A percentile compares a stretch with the other conserved stretches of the same genome.
phyloP scores from a whole-genome alignment of 1,139 yeast genomes.

The Suzukiozyma palmioleophila region DNA sequence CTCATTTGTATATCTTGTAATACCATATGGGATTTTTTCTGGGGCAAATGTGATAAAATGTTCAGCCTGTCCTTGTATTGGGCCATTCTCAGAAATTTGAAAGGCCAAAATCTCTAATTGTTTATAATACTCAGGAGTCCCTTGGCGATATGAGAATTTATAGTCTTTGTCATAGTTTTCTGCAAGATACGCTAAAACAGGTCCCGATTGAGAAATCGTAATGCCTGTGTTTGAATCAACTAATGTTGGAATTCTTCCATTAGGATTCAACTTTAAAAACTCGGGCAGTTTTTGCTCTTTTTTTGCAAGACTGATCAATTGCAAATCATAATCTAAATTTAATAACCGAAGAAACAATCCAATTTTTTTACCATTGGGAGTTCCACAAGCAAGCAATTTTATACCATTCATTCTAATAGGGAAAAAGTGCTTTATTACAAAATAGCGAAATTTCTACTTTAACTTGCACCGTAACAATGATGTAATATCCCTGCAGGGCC shows the following conservation, averaged over 20 bases:
- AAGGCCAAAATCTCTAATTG: slow-evolving; percentile 4
- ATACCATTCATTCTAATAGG: slow-evolving; percentile 1
- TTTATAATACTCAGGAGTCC: slow-evolving; percentile 3
- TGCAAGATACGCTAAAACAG: slow-evolving; percentile 5
- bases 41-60: background rate
- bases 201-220: slow-evolving; percentile 6
- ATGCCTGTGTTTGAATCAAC: background rate
- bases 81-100: slow-evolving; percentile 2
- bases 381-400: slow-evolving; percentile 6
- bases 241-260: slow-evolving; percentile 8
- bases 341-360: slow-evolving; percentile 10
- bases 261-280: slow-evolving; percentile 7
- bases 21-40: background rate
- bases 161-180: slow-evolving; percentile 5
- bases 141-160: slow-evolving; percentile 3
- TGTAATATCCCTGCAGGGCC: too few species aligned
- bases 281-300: slow-evolving; percentile 8
- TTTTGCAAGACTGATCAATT: slow-evolving; percentile 6
- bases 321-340: slow-evolving; percentile 8
- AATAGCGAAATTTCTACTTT: too few species aligned
- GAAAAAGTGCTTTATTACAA: too few species aligned
- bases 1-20: background rate
- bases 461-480: too few species aligned
- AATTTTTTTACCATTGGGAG: slow-evolving; percentile 14
- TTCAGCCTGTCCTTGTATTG: slow-evolving; percentile 1